phyloP scores from a whole-genome alignment of 805 yeast genomes.

The Candida palmyrensis region DNA sequence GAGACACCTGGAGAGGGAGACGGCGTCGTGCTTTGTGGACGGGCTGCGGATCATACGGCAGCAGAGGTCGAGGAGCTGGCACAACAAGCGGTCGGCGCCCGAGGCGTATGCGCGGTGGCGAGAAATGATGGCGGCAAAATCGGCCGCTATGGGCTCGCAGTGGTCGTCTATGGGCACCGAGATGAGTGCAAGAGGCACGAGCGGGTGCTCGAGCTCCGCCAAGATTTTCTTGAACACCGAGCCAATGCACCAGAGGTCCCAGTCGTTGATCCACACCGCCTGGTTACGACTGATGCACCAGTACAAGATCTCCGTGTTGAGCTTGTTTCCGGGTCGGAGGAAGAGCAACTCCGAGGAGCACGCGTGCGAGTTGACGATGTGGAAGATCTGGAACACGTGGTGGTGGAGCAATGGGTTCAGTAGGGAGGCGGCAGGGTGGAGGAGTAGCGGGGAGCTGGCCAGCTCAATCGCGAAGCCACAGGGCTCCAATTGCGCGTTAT shows the following conservation, averaged over 20 bases:
- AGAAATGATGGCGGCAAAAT: conserved; percentile 30
- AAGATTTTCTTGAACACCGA: conserved; percentile 43
- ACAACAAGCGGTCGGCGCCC: conserved; percentile 24
- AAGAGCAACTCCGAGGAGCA: conserved; percentile 42
- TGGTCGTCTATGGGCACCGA: conserved; percentile 51
- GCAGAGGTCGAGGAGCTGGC: conserved; percentile 40
- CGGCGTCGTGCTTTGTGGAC: conserved; percentile 39
- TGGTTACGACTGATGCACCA: conserved; percentile 53
- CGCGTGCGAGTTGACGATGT: conserved; percentile 42
- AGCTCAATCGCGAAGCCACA: conserved; percentile 11
- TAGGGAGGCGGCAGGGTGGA: conserved; percentile 15
- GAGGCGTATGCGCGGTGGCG: background rate
- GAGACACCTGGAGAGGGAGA: conserved; percentile 41
- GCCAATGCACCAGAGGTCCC: conserved; percentile 50
- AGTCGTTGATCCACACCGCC: conserved; percentile 48
- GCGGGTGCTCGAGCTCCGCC: conserved; percentile 47
- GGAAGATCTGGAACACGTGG: conserved; percentile 48
- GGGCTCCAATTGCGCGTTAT: conserved; percentile 53
- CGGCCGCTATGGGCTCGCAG: conserved; percentile 34
- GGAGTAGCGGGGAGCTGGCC: conserved; percentile 14
- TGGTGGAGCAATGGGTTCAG: conserved; percentile 22
- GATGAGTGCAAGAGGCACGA: conserved; percentile 48
- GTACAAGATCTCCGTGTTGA: conserved; percentile 39
- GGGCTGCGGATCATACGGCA: conserved; percentile 30
- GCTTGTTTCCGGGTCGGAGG: conserved; percentile 53